Conservation (phyloP, 257 asterid genomes). For the Craterostigma plantagineum region DNA sequence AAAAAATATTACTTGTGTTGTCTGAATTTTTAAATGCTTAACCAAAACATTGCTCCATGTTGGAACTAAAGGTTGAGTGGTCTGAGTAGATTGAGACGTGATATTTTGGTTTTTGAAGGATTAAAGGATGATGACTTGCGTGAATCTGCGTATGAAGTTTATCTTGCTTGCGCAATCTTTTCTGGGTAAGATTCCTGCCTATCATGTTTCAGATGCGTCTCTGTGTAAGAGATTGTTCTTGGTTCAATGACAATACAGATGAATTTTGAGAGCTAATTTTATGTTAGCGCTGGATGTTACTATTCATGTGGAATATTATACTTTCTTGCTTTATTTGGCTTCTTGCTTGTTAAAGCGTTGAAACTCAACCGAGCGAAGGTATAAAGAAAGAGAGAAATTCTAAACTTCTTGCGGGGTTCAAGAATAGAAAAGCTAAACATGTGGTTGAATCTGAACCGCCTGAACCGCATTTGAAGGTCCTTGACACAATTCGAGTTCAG, state of each 20-base stretch:
- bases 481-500: constrained; percentile 64
- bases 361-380: constrained; percentile 27
- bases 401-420: constrained; percentile 56
- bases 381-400: constrained; percentile 73
- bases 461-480: constrained; percentile 48
- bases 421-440: constrained; percentile 55
- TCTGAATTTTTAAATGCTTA: background rate
- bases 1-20: background rate
- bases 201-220: too few species aligned
- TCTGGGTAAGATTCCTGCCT: constrained; percentile 48
- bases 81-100: constrained; percentile 72
- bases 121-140: constrained; percentile 78
- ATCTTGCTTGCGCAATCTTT: constrained; percentile 55
- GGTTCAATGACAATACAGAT: too few species aligned
- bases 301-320: constrained; percentile 7
- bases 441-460: constrained; percentile 39
- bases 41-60: background rate
- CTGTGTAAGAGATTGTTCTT: too few species aligned
- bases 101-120: constrained; percentile 71
- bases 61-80: constrained; percentile 1
- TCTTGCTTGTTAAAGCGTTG: constrained; percentile 32
- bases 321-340: constrained; percentile 8
- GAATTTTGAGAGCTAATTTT: too few species aligned
- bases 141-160: constrained; percentile 86
- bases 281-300: background rate